Evolutionary conservation across 2,329 filamentous ascomycete species (phyloP), one percentile per base, ranked within the genome.

Genomic region (Alternaria dauci): DNA sequence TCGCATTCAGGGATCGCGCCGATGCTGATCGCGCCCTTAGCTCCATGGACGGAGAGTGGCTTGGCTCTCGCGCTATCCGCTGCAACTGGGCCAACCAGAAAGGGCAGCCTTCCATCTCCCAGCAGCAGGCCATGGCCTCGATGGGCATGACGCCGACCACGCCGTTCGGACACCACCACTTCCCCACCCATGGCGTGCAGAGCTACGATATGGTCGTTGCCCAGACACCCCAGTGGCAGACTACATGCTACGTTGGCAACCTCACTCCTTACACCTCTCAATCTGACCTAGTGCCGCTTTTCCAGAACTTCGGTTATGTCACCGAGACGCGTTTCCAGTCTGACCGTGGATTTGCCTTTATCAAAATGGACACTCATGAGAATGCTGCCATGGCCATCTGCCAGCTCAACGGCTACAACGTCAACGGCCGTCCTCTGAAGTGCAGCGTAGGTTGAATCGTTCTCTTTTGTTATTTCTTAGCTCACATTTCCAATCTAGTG

Each of bases 51-150:
- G 95, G 95, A 65, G 95, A 99, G 83, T 99, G 95, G 95, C 89
- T 99, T 52, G 95, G 95, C 55, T 98, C 95, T 72, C 92, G 95
- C 67, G 95, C 95, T 41, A 99, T 99, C 76, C 94, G 95, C 71
- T 98, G 94, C 87, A 99, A 99, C 85, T 99, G 95, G 95, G 95
- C 95, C 62, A 99, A 99, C 83, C 95, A 99, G 78, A 99, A 99
- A 85, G 95, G 95, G n/a, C 95, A 99, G 77, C 95, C 95, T 58
- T 98, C 95, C 2, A 97, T 98, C 80, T 93, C 94, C 50, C 94
- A 99, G 82, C 95, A 98, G 82, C 93, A 96, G 81, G 93, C 93
- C 38, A 95, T 99, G 93, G 91, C 91, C 64, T 91, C 93, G 60
- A 97, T 98, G 92, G 95, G 95, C 77, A 94, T 99, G 91, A 97